These are phyloP conservation scores for Inga laurina DNA, from an alignment of 306 rosid species.

Conservation along the genomic window DNA sequence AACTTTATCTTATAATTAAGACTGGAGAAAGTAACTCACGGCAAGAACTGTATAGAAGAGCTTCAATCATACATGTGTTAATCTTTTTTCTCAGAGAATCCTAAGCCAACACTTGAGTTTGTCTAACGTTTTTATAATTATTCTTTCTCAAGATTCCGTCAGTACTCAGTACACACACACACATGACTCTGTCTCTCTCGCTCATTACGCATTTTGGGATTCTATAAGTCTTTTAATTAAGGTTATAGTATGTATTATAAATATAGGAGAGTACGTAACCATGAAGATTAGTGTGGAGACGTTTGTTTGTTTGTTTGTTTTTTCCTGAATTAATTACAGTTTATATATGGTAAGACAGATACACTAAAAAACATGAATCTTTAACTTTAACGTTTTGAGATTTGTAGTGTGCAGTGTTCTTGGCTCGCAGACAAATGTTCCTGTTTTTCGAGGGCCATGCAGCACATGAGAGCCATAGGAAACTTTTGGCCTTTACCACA, in stretches of 20 bases:
- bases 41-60: slow-evolving; percentile 1
- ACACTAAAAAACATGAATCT: slow-evolving; percentile 13
- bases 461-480: slow-evolving; percentile 39
- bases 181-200: slow-evolving; percentile 42
- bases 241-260: background rate
- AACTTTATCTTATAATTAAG: too few relatives aligned
- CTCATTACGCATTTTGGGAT: slow-evolving; percentile 11
- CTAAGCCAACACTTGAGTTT: slow-evolving; percentile 39
- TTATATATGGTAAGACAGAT: slow-evolving; percentile 14
- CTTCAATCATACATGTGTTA: slow-evolving; percentile 7
- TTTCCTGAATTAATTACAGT: background rate
- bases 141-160: slow-evolving; percentile 35
- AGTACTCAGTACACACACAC: slow-evolving; percentile 37
- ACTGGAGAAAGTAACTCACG: background rate
- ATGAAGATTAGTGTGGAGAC: background rate
- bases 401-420: slow-evolving; percentile 31
- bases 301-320: background rate
- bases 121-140: slow-evolving; percentile 32
- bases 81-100: slow-evolving; percentile 42
- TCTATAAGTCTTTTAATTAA: background rate
- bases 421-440: slow-evolving; percentile 38
- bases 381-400: background rate
- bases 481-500: slow-evolving; percentile 17
- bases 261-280: background rate
- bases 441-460: slow-evolving; percentile 29